phyloP scores from a whole-genome alignment of 2,329 filamentous ascomycete genomes.

The Ascochyta koolunga region DNA sequence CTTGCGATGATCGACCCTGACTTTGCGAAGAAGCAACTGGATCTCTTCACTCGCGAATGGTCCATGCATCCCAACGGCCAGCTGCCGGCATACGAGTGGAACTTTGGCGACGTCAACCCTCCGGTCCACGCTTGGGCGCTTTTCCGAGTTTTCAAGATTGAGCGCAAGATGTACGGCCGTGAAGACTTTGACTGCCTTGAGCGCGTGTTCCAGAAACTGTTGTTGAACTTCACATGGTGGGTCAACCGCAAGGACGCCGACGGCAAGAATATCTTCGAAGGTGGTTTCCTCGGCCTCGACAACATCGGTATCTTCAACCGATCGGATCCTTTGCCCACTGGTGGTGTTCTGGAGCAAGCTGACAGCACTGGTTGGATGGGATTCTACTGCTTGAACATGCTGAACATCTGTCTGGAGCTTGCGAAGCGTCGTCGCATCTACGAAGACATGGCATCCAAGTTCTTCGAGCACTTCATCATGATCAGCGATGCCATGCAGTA shows the following conservation, averaged over 20 bases:
- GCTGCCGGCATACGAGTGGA: slow-evolving; percentile 93
- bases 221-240: slow-evolving; percentile 99
- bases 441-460: slow-evolving; percentile 96
- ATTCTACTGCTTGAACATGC: slow-evolving; percentile 94
- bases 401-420: slow-evolving; percentile 94
- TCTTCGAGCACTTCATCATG: slow-evolving; percentile 98
- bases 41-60: slow-evolving; percentile 95
- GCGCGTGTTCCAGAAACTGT: slow-evolving; percentile 92
- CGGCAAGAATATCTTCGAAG: slow-evolving; percentile 97
- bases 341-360: slow-evolving; percentile 91
- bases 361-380: slow-evolving; percentile 99
- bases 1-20: slow-evolving; percentile 97
- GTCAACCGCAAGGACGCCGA: slow-evolving; percentile 94
- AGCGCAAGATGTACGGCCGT: slow-evolving; percentile 93
- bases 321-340: slow-evolving; percentile 91
- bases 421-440: slow-evolving; percentile 95
- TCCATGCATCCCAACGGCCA: slow-evolving; percentile 99
- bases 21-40: slow-evolving; percentile 97
- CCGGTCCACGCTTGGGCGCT: slow-evolving; percentile 96
- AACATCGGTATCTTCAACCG: slow-evolving; percentile 98
- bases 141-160: slow-evolving; percentile 96
- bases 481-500: slow-evolving; percentile 95
- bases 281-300: slow-evolving; percentile 92
- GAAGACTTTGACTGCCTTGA: slow-evolving; percentile 96
- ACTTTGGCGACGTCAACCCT: slow-evolving; percentile 96